Evolutionary conservation across 495 filamentous ascomycete genomes (phyloP).

Genomic region (Penicillium maclennaniae): DNA sequence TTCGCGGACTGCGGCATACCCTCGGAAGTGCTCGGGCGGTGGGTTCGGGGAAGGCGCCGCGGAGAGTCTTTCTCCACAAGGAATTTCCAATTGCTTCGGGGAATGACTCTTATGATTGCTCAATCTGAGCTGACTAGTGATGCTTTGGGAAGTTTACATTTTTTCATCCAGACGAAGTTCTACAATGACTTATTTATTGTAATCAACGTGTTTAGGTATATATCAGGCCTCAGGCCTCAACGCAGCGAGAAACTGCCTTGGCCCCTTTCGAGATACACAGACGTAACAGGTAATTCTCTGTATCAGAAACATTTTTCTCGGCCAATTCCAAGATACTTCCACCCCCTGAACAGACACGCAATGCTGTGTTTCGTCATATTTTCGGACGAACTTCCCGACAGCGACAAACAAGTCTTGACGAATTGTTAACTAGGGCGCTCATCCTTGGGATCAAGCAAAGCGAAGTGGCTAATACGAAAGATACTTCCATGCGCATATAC

Average conservation of each 20-base stretch:
- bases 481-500: not conserved
- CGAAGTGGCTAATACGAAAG: not conserved
- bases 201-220: not conserved
- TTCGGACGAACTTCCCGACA: not conserved
- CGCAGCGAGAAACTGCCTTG: not conserved
- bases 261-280: not conserved
- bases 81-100: not conserved
- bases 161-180: not conserved
- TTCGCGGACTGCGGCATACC: slow-evolving; percentile 42
- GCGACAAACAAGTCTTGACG: not conserved
- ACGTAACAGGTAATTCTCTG: not conserved
- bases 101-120: not conserved
- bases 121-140: not conserved
- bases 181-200: not conserved
- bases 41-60: slow-evolving; percentile 28
- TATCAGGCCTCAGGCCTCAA: slow-evolving; percentile 14
- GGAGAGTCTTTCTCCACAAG: slow-evolving; percentile 21
- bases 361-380: not conserved
- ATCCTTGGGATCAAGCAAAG: not conserved
- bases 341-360: not conserved
- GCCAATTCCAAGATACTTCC: not conserved
- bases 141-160: no score
- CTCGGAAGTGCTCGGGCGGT: slow-evolving; percentile 47
- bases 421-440: not conserved
- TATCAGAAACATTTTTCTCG: not conserved